phyloP scores from a whole-genome alignment of 2,329 filamentous ascomycete genomes.

The Pseudogymnoascus sp. region DNA sequence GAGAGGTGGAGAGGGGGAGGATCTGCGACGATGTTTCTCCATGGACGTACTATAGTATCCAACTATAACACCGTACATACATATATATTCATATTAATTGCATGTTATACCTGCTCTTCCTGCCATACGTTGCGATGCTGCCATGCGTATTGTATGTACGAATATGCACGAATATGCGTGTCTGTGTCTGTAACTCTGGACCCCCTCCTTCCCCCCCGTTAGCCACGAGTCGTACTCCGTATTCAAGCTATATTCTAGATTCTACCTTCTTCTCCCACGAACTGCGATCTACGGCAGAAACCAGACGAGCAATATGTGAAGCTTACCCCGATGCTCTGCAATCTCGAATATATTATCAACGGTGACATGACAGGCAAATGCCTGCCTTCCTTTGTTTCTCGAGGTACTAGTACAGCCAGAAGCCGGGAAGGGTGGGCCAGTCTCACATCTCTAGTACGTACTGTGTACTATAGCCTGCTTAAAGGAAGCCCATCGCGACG shows the following conservation, averaged over 20 bases:
- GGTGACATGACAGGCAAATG: background rate
- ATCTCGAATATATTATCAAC: background rate
- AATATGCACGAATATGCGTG: slow-evolving; percentile 1
- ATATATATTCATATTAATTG: background rate
- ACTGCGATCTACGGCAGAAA: background rate
- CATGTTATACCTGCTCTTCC: background rate
- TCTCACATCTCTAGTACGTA: background rate
- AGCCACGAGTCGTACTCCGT: background rate
- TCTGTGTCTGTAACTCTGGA: background rate
- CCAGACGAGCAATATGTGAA: background rate
- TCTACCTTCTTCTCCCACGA: background rate
- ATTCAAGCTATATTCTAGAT: background rate
- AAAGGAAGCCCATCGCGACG: background rate
- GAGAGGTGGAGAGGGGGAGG: background rate
- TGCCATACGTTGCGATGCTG: background rate
- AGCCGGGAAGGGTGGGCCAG: background rate
- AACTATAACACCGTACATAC: background rate
- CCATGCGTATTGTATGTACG: slow-evolving; percentile 1
- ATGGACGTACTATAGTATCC: background rate
- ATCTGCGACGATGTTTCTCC: slow-evolving; percentile 3
- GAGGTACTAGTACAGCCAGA: background rate
- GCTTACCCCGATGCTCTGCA: background rate
- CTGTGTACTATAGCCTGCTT: slow-evolving; percentile 2
- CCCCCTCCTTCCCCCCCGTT: background rate
- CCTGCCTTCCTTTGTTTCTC: background rate